phyloP scores from a whole-genome alignment of 108 stramenopile species.

The Discostella pseudostelligera region DNA sequence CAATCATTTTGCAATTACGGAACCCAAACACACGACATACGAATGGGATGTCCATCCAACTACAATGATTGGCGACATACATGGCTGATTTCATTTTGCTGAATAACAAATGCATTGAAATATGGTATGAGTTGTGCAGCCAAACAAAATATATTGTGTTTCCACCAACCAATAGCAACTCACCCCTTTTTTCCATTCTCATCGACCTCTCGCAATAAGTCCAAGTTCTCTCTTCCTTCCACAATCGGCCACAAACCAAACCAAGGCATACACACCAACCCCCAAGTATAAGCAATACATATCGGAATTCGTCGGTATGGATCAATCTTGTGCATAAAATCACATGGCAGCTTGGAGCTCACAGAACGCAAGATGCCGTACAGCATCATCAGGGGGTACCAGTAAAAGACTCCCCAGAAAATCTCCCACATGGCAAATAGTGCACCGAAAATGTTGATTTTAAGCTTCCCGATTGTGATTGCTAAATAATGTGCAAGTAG shows the following conservation, averaged over 20 bases:
- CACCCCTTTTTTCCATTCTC: constrained; percentile 48
- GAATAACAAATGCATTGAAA: background rate
- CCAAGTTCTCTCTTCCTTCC: constrained; percentile 47
- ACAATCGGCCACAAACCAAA: constrained; percentile 43
- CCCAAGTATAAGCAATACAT: constrained; percentile 39
- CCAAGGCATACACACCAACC: constrained; percentile 27
- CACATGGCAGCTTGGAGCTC: constrained; percentile 36
- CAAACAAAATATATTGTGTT: constrained; percentile 5
- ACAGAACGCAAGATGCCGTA: constrained; percentile 28
- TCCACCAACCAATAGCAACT: background rate
- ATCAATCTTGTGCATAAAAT: constrained; percentile 46
- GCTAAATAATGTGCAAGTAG: constrained; percentile 2
- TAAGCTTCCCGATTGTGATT: constrained; percentile 46
- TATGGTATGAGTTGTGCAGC: background rate
- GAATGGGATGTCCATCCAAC: constrained; percentile 64
- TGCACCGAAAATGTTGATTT: constrained; percentile 50
- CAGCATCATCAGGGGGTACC: constrained; percentile 43
- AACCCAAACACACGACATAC: constrained; percentile 40
- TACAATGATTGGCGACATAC: constrained; percentile 62
- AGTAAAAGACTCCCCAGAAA: constrained; percentile 41
- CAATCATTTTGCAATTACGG: constrained; percentile 54
- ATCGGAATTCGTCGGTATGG: constrained; percentile 47
- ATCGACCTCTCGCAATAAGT: constrained; percentile 33
- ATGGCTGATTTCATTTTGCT: constrained; percentile 50
- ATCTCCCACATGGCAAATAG: constrained; percentile 45